Conservation (phyloP, 2,329 filamentous ascomycete genomes). For the Alternaria gansuensis region DNA sequence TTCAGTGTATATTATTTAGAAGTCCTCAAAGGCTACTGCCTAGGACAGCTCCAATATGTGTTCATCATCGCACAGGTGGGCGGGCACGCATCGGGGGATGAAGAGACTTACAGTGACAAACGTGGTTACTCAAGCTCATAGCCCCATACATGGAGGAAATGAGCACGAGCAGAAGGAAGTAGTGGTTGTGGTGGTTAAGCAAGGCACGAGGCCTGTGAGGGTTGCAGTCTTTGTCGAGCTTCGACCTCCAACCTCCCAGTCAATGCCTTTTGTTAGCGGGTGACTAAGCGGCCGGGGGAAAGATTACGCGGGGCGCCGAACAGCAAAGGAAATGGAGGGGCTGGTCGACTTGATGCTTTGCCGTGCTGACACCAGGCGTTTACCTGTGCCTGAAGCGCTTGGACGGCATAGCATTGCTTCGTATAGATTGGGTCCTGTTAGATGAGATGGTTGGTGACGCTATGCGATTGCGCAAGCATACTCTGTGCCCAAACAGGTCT, state of each 20-base stretch:
- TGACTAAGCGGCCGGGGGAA: conserved; percentile 27
- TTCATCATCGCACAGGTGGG: conserved; percentile 62
- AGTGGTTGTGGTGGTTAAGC: conserved; percentile 9
- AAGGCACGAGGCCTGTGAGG: conserved; percentile 27
- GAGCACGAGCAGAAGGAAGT: neutral
- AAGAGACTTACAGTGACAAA: conserved; percentile 26
- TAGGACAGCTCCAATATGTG: conserved; percentile 82
- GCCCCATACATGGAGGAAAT: conserved; percentile 12
- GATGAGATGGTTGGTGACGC: conserved; percentile 10
- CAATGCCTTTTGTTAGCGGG: conserved; percentile 10
- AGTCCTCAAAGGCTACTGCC: conserved; percentile 60
- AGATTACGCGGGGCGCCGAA: conserved; percentile 18
- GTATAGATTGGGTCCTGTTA: conserved; percentile 11
- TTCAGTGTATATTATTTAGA: conserved; percentile 56
- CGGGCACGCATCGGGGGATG: conserved; percentile 12
- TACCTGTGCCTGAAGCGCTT: conserved; percentile 38
- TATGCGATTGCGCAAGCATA: conserved; percentile 20
- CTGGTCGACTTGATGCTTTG: conserved; percentile 9
- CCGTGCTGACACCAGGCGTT: conserved; percentile 16
- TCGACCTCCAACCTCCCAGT: conserved; percentile 5
- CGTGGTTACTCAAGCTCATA: conserved; percentile 6
- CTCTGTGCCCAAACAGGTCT: conserved; percentile 11
- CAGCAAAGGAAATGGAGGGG: conserved; percentile 2
- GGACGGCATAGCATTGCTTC: conserved; percentile 25
- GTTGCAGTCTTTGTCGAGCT: conserved; percentile 25